These are phyloP conservation scores for Reutealis trisperma DNA, from an alignment of 345 rosid genomes.

Conservation along the genomic window DNA sequence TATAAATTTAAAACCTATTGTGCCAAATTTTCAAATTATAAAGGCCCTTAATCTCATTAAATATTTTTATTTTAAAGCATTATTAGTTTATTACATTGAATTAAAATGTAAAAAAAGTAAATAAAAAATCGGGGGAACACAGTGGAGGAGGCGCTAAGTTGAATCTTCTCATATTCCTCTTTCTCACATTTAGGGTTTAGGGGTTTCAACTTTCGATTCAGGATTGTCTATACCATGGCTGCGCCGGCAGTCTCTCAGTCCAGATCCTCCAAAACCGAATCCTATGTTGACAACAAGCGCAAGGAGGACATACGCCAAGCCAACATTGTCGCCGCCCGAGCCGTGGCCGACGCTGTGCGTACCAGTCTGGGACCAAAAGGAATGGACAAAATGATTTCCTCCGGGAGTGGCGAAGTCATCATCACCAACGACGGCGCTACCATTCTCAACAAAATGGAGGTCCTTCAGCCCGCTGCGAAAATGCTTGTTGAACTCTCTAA, in stretches of 20 bases:
- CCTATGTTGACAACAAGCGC: constrained; percentile 92
- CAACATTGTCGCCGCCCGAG: constrained; percentile 78
- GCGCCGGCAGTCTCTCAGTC: constrained; percentile 38
- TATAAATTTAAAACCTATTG: no score
- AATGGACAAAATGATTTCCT: constrained; percentile 96
- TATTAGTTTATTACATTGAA: no score
- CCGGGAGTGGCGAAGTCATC: constrained; percentile 88
- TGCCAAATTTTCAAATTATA: no score
- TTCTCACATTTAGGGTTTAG: background rate
- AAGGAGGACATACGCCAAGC: constrained; percentile 85
- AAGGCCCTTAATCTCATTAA: no score
- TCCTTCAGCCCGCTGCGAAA: constrained; percentile 96
- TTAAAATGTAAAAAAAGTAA: no score
- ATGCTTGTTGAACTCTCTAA: constrained; percentile 97
- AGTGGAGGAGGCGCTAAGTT: no score
- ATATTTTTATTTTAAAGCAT: no score
- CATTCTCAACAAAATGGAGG: constrained; percentile 95
- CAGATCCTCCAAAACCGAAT: constrained; percentile 70
- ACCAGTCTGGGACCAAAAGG: constrained; percentile 96
- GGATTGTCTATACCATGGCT: constrained; percentile 31
- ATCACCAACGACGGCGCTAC: constrained; percentile 99
- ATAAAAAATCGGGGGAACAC: no score
- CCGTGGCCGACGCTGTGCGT: constrained; percentile 86
- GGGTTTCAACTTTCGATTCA: background rate
- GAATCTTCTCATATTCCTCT: no score